A percentile compares a stretch with the other conserved stretches of the same genome.
These are phyloP conservation scores for Rhizopogon vesiculosus DNA, from an alignment of 768 basidiomycete genomes.

Conservation along the genomic window DNA sequence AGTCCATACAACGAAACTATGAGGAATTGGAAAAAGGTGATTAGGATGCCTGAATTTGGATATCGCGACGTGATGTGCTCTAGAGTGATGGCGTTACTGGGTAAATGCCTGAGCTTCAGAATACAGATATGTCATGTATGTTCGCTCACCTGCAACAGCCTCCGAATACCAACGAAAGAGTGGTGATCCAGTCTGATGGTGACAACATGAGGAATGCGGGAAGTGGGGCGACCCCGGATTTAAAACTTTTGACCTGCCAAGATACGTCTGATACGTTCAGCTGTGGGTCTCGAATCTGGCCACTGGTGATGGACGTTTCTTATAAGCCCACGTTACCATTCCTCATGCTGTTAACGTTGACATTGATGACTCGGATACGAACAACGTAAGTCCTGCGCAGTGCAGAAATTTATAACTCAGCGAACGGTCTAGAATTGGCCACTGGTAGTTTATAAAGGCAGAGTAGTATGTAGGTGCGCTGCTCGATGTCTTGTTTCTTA, in stretches of 20 bases:
- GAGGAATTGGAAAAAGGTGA: slow-evolving; percentile 86
- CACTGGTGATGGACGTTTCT: too few species aligned
- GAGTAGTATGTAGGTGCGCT: too few species aligned
- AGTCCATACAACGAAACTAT: slow-evolving; percentile 72
- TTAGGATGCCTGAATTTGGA: slow-evolving; percentile 71
- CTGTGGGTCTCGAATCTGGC: too few species aligned
- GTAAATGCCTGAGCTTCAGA: neutral
- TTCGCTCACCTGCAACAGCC: slow-evolving; percentile 75
- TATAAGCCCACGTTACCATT: neutral
- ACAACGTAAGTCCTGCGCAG: too few species aligned
- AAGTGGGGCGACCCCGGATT: neutral
- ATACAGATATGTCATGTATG: neutral
- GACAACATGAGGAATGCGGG: slow-evolving; percentile 11
- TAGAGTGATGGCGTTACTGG: slow-evolving; percentile 73
- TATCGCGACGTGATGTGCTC: slow-evolving; percentile 68
- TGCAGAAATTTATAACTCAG: too few species aligned
- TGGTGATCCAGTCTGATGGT: slow-evolving; percentile 47
- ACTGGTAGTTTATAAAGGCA: too few species aligned
- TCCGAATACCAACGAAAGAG: slow-evolving; percentile 76
- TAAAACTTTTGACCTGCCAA: too few species aligned
- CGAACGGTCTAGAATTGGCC: too few species aligned
- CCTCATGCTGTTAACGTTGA: neutral
- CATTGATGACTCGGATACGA: too few species aligned
- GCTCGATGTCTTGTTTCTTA: too few species aligned
- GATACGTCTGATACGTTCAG: neutral